Percentiles rank a stretch among this genome's conserved stretches.
Evolutionary conservation across 208 protist species (phyloP).

Genomic region (Trypanosoma melophagium): DNA sequence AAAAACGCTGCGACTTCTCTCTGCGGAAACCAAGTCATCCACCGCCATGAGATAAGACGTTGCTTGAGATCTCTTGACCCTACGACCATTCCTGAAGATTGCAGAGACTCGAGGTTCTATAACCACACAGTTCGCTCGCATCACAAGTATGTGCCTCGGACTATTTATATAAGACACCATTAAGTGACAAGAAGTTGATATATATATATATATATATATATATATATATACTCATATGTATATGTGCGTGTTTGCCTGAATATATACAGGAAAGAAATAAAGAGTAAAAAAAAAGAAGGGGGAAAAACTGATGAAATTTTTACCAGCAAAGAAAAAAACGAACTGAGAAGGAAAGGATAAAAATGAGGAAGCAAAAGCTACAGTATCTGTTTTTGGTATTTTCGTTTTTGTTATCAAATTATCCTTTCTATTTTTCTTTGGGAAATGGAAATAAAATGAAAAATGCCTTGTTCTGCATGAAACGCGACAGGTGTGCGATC

Average conservation of each 20-base stretch:
- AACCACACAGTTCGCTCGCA: conserved; percentile 11
- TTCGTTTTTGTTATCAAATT: not conserved
- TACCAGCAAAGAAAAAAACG: not conserved
- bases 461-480: too few relatives aligned
- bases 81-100: conserved; percentile 27
- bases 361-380: not conserved
- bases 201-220: conserved; percentile 6
- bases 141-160: not conserved
- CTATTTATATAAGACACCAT: too few relatives aligned
- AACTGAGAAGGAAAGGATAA: not conserved
- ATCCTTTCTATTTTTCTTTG: too few relatives aligned
- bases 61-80: conserved; percentile 31
- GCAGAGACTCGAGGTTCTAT: conserved; percentile 33
- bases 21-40: not conserved
- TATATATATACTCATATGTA: conserved; percentile 5
- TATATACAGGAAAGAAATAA: too few relatives aligned
- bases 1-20: conserved; percentile 23
- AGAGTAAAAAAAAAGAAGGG: not conserved
- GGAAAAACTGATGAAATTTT: not conserved
- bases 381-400: not conserved
- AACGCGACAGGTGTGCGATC: not conserved
- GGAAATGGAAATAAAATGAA: too few relatives aligned
- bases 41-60: conserved; percentile 19
- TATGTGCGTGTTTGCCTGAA: not conserved
- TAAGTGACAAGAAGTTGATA: too few relatives aligned